Conservation (phyloP, 164 flowering plant species). For the Nymphaea colorata region DNA sequence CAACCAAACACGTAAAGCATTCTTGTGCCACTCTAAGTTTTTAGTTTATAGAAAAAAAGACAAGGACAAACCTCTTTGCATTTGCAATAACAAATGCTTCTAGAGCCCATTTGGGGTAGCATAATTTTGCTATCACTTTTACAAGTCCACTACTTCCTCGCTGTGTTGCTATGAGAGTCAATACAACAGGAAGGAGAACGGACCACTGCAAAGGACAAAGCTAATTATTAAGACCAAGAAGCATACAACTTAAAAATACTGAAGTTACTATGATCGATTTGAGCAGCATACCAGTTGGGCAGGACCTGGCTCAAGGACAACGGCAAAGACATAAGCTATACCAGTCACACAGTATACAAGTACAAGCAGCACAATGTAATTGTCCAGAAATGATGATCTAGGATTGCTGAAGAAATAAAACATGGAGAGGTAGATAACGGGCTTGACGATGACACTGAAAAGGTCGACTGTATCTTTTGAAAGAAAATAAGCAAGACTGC, state of each 20-base stretch:
- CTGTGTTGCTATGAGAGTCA: slow-evolving; percentile 81
- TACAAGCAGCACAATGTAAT: slow-evolving; percentile 66
- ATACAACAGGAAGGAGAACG: slow-evolving; percentile 89
- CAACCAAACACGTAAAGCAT: background rate
- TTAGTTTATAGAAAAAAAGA: background rate
- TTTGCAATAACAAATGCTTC: slow-evolving; percentile 89
- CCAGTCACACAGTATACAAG: slow-evolving; percentile 96
- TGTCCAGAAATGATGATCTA: slow-evolving; percentile 66
- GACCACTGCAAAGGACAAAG: slow-evolving; percentile 60
- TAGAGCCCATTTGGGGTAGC: slow-evolving; percentile 87
- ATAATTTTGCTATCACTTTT: slow-evolving; percentile 32
- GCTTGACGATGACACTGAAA: slow-evolving; percentile 75
- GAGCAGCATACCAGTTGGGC: slow-evolving; percentile 73
- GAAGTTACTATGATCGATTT: background rate
- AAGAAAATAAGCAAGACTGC: slow-evolving; percentile 78
- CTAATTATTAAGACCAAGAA: background rate
- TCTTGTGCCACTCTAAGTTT: too few relatives aligned
- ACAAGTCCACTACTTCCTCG: slow-evolving; percentile 14
- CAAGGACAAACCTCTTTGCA: slow-evolving; percentile 57
- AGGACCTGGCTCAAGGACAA: slow-evolving; percentile 61
- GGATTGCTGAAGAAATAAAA: slow-evolving; percentile 98
- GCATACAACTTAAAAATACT: background rate
- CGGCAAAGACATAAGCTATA: slow-evolving; percentile 76
- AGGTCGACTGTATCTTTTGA: slow-evolving; percentile 82
- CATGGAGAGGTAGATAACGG: slow-evolving; percentile 89